Base-by-base conservation (phyloP, 768 basidiomycete species). In the Pilatotrama ljubarskyi region DNA sequence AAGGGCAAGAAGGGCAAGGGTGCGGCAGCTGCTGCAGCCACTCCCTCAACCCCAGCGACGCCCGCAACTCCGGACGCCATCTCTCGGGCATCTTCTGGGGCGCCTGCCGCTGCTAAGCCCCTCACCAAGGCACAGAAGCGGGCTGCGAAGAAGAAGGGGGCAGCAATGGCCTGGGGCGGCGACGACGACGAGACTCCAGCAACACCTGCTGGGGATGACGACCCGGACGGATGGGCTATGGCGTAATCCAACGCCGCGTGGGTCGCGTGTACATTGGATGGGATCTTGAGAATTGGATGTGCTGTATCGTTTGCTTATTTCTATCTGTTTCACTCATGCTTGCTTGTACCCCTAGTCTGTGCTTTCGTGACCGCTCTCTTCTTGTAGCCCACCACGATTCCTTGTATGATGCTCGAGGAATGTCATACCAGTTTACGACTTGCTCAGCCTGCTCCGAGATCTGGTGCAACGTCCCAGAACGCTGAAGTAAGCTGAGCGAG, bases 1-100 rank as follows among this genome's bases (percentile, higher is more conserved):
- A 67, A 68, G 62, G 65, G 64, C 15, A 66, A 68, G 61, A 66
- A 61, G 41, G 59, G 58, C 38, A 54, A 35, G 24, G 42, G 52
- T 7, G 52, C 56, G 17, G 20, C 63, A 7, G 53, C 51, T 3
- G 51, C 58, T 17, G 55, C 50, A 2, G 55, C 63, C n/a, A 50
- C 61, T 1, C 42, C 51, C 8, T 38, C 55, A 14, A 40, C 47
- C 8, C 56, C 64, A 18, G 29, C 49, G 11, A 51, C 35, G 1
- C 49, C 54, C 20, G 25, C 48, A 0, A 61, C 60, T 2, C 60
- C 61, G 4, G 57, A 58, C 2, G 61, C 48, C 14, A 62, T 66
- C 46, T 66, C 68, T 26, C 61, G 65, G 36, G 52, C 62, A 7
- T 40, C 65, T 7, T 65, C 64, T 14, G 59, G 46, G 10, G 58